Percentiles rank a stretch among this genome's conserved stretches.
Conservation (phyloP, 768 basidiomycete genomes). For the Suillus sp. region DNA sequence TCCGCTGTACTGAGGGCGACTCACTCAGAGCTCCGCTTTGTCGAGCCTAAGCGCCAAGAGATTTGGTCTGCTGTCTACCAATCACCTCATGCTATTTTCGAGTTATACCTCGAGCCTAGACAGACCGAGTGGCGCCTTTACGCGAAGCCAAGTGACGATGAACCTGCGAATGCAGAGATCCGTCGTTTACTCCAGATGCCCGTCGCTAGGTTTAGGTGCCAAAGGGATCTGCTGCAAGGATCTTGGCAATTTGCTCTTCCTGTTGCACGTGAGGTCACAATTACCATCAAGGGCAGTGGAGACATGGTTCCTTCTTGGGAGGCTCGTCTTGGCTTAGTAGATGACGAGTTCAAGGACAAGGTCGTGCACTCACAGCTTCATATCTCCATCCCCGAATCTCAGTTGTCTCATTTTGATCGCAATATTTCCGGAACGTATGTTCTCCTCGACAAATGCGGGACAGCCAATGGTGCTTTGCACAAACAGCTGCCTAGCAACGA, state of each 20-base stretch:
- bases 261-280: slow-evolving; percentile 47
- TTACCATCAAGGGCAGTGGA: slow-evolving; percentile 61
- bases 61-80: slow-evolving; percentile 84
- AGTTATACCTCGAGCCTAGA: slow-evolving; percentile 74
- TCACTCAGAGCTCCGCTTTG: slow-evolving; percentile 73
- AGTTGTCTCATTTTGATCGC: slow-evolving; percentile 60
- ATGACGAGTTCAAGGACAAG: slow-evolving; percentile 65
- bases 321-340: slow-evolving; percentile 71
- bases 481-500: slow-evolving; percentile 49
- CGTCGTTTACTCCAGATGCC: slow-evolving; percentile 73
- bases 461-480: slow-evolving; percentile 83
- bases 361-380: slow-evolving; percentile 67
- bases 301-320: slow-evolving; percentile 86
- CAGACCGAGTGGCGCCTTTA: slow-evolving; percentile 89
- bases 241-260: slow-evolving; percentile 84
- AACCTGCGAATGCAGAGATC: slow-evolving; percentile 79
- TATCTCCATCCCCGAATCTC: slow-evolving; percentile 56
- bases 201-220: slow-evolving; percentile 71
- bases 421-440: slow-evolving; percentile 80
- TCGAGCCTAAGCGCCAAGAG: slow-evolving; percentile 84
- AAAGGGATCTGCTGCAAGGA: slow-evolving; percentile 61
- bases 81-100: slow-evolving; percentile 67
- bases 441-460: slow-evolving; percentile 85
- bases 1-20: slow-evolving; percentile 63
- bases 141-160: slow-evolving; percentile 62